phyloP scores from a whole-genome alignment of 371 early-diverging fungal genomes.

The Phascolomyces articulosus region DNA sequence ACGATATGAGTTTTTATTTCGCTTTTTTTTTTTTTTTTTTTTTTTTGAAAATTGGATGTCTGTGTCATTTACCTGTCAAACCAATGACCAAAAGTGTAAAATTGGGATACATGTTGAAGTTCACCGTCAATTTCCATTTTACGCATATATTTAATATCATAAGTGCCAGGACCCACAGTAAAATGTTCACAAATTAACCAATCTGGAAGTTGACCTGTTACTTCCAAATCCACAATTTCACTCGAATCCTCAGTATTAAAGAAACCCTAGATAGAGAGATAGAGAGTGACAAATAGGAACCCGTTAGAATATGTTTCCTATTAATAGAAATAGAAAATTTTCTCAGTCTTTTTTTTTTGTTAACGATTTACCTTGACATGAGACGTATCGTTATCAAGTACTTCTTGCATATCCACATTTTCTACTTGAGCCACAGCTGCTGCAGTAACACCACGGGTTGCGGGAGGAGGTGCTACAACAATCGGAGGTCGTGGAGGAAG shows the following conservation, averaged over 20 bases:
- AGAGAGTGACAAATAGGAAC: background rate
- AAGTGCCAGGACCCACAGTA: constrained; percentile 64
- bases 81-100: constrained; percentile 71
- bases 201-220: constrained; percentile 61
- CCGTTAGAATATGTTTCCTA: background rate
- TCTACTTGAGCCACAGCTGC: background rate
- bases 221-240: constrained; percentile 40
- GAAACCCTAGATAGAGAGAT: constrained; percentile 34
- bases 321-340: too few relatives aligned
- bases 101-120: constrained; percentile 57
- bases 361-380: constrained; percentile 50
- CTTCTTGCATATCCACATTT: background rate
- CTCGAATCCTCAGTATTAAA: constrained; percentile 41
- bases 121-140: constrained; percentile 62
- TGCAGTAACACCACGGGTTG: background rate
- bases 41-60: background rate
- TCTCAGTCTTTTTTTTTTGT: too few relatives aligned
- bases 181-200: constrained; percentile 68
- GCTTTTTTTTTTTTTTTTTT: too few relatives aligned
- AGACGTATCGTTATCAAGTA: constrained; percentile 25
- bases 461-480: background rate
- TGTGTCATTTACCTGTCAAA: constrained; percentile 60
- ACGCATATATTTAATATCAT: constrained; percentile 63
- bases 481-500: background rate
- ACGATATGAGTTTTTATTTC: background rate